These are phyloP conservation scores for Penicillium angulare DNA, from an alignment of 495 filamentous ascomycete genomes.

Conservation along the genomic window DNA sequence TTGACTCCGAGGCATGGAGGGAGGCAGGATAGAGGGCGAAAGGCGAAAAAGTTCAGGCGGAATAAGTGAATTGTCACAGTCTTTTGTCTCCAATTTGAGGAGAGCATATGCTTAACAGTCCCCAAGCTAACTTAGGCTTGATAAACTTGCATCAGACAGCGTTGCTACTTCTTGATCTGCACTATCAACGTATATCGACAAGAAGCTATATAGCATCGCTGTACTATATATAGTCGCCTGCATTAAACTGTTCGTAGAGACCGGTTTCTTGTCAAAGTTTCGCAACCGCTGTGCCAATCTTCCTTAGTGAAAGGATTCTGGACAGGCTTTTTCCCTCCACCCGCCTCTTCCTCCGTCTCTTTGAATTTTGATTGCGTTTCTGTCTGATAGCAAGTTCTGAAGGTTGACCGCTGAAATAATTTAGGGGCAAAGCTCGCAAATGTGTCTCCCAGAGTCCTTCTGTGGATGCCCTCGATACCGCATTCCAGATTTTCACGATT, in stretches of 20 bases:
- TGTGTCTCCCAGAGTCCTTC: neutral
- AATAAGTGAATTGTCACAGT: constrained; percentile 45
- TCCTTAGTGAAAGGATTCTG: neutral
- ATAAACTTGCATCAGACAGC: constrained; percentile 35
- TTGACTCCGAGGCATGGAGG: no score
- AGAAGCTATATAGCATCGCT: constrained; percentile 64
- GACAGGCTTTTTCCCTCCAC: neutral
- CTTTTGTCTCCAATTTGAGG: constrained; percentile 25
- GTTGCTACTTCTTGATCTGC: constrained; percentile 54
- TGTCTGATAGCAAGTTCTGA: neutral
- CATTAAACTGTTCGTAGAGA: constrained; percentile 28
- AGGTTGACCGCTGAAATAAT: neutral
- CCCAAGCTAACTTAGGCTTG: constrained; percentile 49
- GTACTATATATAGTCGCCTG: constrained; percentile 49
- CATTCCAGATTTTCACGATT: neutral
- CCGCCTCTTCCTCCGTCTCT: neutral
- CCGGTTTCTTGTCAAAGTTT: constrained; percentile 16
- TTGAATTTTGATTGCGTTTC: neutral
- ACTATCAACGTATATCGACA: constrained; percentile 67
- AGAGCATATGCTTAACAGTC: constrained; percentile 41
- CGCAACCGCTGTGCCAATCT: neutral
- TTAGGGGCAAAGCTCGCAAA: neutral
- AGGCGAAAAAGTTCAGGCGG: constrained; percentile 37
- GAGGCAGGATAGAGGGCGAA: constrained; percentile 14
- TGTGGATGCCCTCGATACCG: neutral